Base-by-base conservation (phyloP, 2,329 filamentous ascomycete species). In the Cordyceps tenuipes region DNA sequence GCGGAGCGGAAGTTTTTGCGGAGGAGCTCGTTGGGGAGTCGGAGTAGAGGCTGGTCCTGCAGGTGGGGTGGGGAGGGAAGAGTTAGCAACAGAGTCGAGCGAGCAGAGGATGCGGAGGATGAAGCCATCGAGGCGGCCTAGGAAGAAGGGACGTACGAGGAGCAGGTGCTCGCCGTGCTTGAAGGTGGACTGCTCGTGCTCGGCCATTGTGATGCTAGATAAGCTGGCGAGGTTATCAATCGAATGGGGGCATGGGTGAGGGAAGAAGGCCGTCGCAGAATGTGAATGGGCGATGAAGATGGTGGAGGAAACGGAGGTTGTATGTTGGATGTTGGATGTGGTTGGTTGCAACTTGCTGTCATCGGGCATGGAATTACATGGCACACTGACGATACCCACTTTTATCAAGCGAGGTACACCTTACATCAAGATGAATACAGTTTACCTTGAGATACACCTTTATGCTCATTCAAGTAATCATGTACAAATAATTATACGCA, bases 1-100 rank as follows among this genome's bases (percentile, higher is more conserved):
- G 89, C 89, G 3, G 87, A 85, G 68, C 96, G 94, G 76, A 97
- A 95, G 76, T 96, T 97, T 72, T 94, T 93, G 60, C 91, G 88
- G 23, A 95, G 86, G 61, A 97, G 88, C 72, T 97, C 94, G 74
- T 93, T 88, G 19, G 94, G 94, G 23, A 97, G 85, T 39, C 92
- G 91, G 66, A 99, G 85, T 65, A 97, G 88, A 4, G 93, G 89
- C 82, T 97, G 93, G 70, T 99, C 94, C 91, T 93, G 65, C 23
- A 31, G 54, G 31, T 9, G 10, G 15, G 15, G 4, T 9, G 10
- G 15, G 15, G 8, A 8, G 21, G 19, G 21, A 21, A 46, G 41
- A 15, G 26, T 41, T 34, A 31, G 57, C 50, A 39, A 57, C n/a
- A 8, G 29, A 29, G 29, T 3, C 5, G 7, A 8, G 29, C 5